These are phyloP conservation scores for Eutypa lata DNA, from an alignment of 2,329 filamentous ascomycete species.

Conservation along the genomic window DNA sequence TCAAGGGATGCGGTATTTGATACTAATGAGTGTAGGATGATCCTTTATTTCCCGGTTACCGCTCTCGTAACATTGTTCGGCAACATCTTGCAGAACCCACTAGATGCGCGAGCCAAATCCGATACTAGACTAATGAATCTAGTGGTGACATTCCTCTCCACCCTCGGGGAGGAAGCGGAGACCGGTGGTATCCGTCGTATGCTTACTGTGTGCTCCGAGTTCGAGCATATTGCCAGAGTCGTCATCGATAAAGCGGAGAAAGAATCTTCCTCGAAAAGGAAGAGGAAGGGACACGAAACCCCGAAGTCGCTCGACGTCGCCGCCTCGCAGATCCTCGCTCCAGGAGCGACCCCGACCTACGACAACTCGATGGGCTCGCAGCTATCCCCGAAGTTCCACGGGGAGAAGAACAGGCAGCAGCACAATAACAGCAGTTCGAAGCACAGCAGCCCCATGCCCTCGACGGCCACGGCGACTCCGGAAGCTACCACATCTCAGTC, in stretches of 20 bases:
- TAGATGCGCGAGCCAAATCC: slow-evolving; percentile 81
- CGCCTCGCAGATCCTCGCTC: slow-evolving; percentile 16
- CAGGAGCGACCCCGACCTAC: slow-evolving; percentile 28
- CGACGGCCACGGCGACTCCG: slow-evolving; percentile 12
- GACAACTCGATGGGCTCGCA: slow-evolving; percentile 21
- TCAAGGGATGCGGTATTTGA: neutral
- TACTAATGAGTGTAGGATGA: slow-evolving; percentile 58
- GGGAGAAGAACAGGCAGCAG: slow-evolving; percentile 26
- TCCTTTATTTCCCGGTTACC: slow-evolving; percentile 94
- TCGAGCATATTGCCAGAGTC: slow-evolving; percentile 87
- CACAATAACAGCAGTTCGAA: slow-evolving; percentile 27
- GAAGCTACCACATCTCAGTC: slow-evolving; percentile 43
- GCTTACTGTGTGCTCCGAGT: slow-evolving; percentile 92
- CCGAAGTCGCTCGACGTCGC: slow-evolving; percentile 13
- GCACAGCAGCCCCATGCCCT: slow-evolving; percentile 37
- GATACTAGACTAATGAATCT: slow-evolving; percentile 89
- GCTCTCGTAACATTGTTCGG: slow-evolving; percentile 93
- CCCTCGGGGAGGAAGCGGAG: slow-evolving; percentile 83
- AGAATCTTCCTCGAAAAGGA: slow-evolving; percentile 74
- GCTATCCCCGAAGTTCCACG: slow-evolving; percentile 30
- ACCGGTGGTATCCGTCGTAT: slow-evolving; percentile 91
- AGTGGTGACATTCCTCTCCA: slow-evolving; percentile 88
- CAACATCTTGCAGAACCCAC: slow-evolving; percentile 92
- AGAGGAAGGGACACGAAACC: slow-evolving; percentile 71
- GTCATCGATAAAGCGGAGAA: slow-evolving; percentile 90